Evolutionary conservation across 768 basidiomycete species (phyloP).

Genomic region (Hericium erinaceus): DNA sequence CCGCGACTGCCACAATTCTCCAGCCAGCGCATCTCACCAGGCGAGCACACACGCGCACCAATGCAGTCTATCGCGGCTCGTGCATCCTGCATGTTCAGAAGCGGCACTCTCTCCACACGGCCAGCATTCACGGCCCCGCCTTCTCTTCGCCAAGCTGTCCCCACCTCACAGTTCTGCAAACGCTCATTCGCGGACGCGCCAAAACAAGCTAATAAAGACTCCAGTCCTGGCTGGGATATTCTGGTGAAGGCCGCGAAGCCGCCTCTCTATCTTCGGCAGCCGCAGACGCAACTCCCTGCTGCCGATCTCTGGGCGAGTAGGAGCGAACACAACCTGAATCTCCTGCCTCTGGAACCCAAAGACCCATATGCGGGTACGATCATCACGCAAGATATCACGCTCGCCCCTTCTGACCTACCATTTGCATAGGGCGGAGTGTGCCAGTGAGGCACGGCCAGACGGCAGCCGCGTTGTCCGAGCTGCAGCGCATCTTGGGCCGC

Average conservation of each 20-base stretch:
- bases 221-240: too few relatives aligned
- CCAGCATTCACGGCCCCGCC: too few relatives aligned
- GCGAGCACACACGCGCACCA: too few relatives aligned
- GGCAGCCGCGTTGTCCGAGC: slow-evolving; percentile 34
- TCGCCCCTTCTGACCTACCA: not conserved
- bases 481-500: slow-evolving; percentile 40
- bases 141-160: too few relatives aligned
- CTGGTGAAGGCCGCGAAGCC: too few relatives aligned
- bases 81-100: not conserved
- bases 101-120: too few relatives aligned
- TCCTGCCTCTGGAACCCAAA: slow-evolving; percentile 26
- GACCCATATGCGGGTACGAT: slow-evolving; percentile 47
- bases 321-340: slow-evolving; percentile 15
- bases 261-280: too few relatives aligned
- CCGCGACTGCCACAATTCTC: not conserved
- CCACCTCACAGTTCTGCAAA: too few relatives aligned
- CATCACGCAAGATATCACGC: not conserved
- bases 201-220: too few relatives aligned
- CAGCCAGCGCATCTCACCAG: too few relatives aligned
- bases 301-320: slow-evolving; percentile 33
- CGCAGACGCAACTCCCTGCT: slow-evolving; percentile 2
- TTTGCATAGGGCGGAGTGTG: slow-evolving; percentile 51
- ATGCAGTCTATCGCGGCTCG: not conserved
- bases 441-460: slow-evolving; percentile 35
- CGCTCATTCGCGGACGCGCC: too few relatives aligned